Percentiles rank a stretch among this genome's conserved stretches.
Evolutionary conservation across 495 filamentous ascomycete genomes (phyloP).

Genomic region (Zalerion maritima): DNA sequence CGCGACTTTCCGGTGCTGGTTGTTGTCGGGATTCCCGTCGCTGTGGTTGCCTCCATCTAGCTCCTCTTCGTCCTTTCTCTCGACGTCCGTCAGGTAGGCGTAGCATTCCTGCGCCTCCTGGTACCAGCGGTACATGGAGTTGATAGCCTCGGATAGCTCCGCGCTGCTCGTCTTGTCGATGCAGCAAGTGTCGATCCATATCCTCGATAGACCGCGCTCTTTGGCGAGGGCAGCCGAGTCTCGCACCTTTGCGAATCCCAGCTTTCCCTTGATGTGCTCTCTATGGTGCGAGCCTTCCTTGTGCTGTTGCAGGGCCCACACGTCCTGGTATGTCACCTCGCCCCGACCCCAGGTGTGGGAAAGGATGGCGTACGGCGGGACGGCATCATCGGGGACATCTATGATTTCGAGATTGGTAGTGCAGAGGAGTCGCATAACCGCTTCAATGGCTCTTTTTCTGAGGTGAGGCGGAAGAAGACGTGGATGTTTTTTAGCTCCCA

Average conservation of each 20-base stretch:
- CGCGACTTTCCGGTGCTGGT: background rate
- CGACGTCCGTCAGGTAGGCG: conserved; percentile 14
- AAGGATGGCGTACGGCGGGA: conserved; percentile 21
- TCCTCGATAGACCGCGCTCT: conserved; percentile 9
- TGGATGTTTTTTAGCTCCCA: too few species aligned
- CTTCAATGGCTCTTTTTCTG: background rate
- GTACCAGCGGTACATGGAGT: conserved; percentile 16
- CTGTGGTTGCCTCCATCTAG: too few species aligned
- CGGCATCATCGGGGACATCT: conserved; percentile 8
- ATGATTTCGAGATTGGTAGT: conserved; percentile 9
- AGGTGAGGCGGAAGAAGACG: too few species aligned
- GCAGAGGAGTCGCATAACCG: conserved; percentile 14
- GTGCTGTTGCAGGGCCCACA: conserved; percentile 1
- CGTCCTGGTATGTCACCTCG: conserved; percentile 20
- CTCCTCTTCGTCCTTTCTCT: conserved; percentile 10
- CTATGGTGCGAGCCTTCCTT: too few species aligned
- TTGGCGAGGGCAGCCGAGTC: conserved; percentile 11
- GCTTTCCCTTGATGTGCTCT: conserved; percentile 3
- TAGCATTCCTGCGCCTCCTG: conserved; percentile 13
- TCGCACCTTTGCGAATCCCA: conserved; percentile 14
- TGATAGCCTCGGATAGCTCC: too few species aligned
- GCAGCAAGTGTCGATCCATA: conserved; percentile 20
- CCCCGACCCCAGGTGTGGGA: conserved; percentile 24
- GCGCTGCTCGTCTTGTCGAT: conserved; percentile 12
- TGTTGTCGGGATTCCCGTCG: conserved; percentile 1